Percentiles rank a stretch among this genome's conserved stretches.
phyloP scores from a whole-genome alignment of 108 stramenopile species.

The Cyclotella baltica region DNA sequence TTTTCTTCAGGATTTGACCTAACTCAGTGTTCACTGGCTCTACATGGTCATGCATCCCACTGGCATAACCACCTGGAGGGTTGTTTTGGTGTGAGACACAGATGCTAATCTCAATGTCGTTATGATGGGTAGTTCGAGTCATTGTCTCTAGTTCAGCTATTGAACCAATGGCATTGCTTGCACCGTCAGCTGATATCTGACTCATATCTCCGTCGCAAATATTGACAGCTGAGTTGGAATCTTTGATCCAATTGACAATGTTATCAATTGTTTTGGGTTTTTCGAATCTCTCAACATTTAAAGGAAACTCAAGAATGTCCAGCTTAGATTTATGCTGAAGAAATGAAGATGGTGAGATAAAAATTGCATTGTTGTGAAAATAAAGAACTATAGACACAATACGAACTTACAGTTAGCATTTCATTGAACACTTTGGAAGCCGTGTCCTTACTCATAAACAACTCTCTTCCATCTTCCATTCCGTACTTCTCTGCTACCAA shows the following conservation, averaged over 20 bases:
- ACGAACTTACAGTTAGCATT: too few relatives aligned
- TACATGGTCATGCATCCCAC: conserved; percentile 3
- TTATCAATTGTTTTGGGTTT: conserved; percentile 12
- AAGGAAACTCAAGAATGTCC: background rate
- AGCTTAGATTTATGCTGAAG: too few relatives aligned
- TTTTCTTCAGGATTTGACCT: background rate
- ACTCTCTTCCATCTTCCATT: background rate
- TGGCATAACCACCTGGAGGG: conserved; percentile 6
- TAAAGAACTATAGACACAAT: too few relatives aligned
- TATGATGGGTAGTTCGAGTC: background rate
- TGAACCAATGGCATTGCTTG: conserved; percentile 26
- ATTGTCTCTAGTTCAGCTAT: conserved; percentile 11
- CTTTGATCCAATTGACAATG: conserved; percentile 13
- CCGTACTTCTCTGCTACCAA: conserved; percentile 4
- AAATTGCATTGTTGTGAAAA: too few relatives aligned
- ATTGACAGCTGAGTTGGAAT: background rate
- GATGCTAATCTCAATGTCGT: conserved; percentile 12
- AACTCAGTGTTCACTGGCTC: conserved; percentile 3
- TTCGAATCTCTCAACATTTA: conserved; percentile 16
- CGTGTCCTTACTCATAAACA: too few relatives aligned
- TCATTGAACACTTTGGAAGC: too few relatives aligned
- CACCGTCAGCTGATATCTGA: conserved; percentile 16
- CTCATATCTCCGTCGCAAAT: background rate
- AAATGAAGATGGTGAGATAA: too few relatives aligned
- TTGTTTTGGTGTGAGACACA: conserved; percentile 25